phyloP scores from a whole-genome alignment of 306 rosid genomes.

The Medicago truncatula region DNA sequence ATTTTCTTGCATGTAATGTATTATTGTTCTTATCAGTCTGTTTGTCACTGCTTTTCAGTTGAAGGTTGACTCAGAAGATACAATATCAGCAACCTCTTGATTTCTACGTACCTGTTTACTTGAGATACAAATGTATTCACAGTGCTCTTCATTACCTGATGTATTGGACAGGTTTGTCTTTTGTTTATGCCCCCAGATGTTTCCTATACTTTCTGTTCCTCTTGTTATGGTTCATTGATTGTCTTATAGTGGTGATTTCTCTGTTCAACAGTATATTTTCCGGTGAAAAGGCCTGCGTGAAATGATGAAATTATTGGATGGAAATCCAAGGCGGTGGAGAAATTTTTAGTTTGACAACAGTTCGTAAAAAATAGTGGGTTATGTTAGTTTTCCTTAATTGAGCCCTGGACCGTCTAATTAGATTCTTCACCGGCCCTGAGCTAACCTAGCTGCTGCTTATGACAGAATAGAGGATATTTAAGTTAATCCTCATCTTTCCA shows the following conservation, averaged over 20 bases:
- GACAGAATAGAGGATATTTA: not conserved
- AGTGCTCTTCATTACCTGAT: conserved; percentile 15
- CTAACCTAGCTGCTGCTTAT: not conserved
- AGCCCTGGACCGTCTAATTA: not conserved
- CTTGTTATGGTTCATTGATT: conserved; percentile 21
- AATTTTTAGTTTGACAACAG: not conserved
- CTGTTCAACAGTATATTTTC: conserved; percentile 36
- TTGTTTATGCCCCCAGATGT: conserved; percentile 2
- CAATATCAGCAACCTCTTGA: conserved; percentile 51
- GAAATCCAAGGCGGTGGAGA: conserved; percentile 16
- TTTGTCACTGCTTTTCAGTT: conserved; percentile 56
- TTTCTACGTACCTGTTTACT: conserved; percentile 14
- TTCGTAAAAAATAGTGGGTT: not conserved
- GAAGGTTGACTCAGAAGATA: conserved; percentile 65
- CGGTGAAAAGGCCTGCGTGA: not conserved
- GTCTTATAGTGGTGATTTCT: conserved; percentile 8
- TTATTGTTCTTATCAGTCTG: conserved; percentile 5
- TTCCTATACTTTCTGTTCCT: conserved; percentile 13
- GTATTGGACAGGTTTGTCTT: conserved; percentile 37
- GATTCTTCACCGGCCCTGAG: not conserved
- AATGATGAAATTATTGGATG: not conserved
- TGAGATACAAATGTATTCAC: conserved; percentile 1
- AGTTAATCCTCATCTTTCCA: not conserved
- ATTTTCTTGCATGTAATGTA: not conserved
- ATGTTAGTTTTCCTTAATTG: not conserved